Base-by-base conservation (phyloP, 78 protist genomes). In the Dictyostelium intermedium region DNA sequence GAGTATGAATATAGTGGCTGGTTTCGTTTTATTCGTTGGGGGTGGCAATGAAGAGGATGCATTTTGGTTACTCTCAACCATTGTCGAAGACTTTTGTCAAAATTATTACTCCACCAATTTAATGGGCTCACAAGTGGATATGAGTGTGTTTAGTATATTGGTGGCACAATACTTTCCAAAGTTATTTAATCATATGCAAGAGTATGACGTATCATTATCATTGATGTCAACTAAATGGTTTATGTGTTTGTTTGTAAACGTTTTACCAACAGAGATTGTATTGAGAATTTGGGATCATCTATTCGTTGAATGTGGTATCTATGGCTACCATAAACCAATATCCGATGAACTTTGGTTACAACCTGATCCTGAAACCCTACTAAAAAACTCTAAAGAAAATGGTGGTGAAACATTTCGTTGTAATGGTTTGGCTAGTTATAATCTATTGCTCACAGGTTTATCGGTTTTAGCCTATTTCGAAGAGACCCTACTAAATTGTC, bases 1-100 rank as follows among this genome's bases (percentile, higher is more conserved):
- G 83, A 61, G 93, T 61, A 96, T 98, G 97, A 98, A 98, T 72
- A 87, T 96, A 30, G 69, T 98, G 0, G 98, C 84, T 6, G 98
- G 96, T 3, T 34, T 93, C 20, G 80, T 98, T 3, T 79, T 98
- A 3, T 78, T 91, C 34, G 74, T 72, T 10, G 70, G 96, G 69
- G 85, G 84, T 41, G 73, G 56, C 0, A 80, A 80, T 69, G 99
- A 98, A 85, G 98, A 98, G 86, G 84, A 87, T 61, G 95, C 98
- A 70, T 98, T 98, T 86, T 97, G 98, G 98, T 5, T 76, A 27
- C 72, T 98, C 0, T 63, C 86, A 5, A 37, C 94, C 1, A 73
- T 98, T 37, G 86, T 98, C 53, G 98, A 97, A 63, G 95, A 89
- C 39, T 80, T 84, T 8, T 85, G 95, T 32, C 85, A 81, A 34